phyloP scores from a whole-genome alignment of 148 eudicot species.

The Tetragonia tetragonoides region DNA sequence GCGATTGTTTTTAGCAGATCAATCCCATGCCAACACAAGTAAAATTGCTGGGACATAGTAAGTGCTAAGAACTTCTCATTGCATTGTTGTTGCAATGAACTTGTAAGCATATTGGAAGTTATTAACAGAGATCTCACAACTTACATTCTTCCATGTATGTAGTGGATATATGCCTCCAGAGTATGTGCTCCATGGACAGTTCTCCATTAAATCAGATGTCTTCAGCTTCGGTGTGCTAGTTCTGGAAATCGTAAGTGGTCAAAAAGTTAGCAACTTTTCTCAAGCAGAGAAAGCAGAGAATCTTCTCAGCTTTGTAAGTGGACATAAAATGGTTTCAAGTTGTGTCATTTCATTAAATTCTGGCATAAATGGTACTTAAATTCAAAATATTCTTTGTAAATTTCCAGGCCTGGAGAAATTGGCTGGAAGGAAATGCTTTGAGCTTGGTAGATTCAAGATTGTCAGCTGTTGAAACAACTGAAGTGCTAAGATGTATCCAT shows the following conservation, averaged over 20 bases:
- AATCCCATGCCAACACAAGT: constrained; percentile 39
- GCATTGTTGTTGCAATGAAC: neutral
- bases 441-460: constrained; percentile 19
- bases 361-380: neutral
- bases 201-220: constrained; percentile 38
- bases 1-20: constrained; percentile 34
- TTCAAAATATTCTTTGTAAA: neutral
- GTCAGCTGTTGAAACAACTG: neutral
- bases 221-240: constrained; percentile 39
- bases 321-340: neutral
- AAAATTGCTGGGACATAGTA: constrained; percentile 50
- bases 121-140: neutral
- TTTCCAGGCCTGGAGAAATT: constrained; percentile 40
- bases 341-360: neutral
- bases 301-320: constrained; percentile 18
- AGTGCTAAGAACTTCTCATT: neutral
- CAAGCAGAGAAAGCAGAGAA: constrained; percentile 8
- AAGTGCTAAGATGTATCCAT: constrained; percentile 30
- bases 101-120: neutral
- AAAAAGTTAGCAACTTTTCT: constrained; percentile 11
- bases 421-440: constrained; percentile 31
- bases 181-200: constrained; percentile 26
- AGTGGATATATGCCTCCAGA: constrained; percentile 38
- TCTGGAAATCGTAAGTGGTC: constrained; percentile 33
- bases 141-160: neutral